Evolutionary conservation across 371 early-diverging fungal genomes (phyloP).

Genomic region (Mortierella sp.): DNA sequence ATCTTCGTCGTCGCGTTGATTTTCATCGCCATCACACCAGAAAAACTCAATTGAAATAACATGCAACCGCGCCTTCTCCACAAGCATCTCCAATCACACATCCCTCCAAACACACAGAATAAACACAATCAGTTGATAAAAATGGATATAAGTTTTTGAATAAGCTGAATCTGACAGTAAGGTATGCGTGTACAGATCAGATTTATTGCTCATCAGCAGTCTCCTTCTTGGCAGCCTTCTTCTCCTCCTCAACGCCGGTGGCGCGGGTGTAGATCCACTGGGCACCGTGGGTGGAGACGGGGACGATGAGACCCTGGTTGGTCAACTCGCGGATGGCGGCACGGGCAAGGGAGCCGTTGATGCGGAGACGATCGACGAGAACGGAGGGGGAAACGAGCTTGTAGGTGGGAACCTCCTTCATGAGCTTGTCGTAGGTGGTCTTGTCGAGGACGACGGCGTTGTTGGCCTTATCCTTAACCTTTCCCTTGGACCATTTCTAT

Average conservation of each 20-base stretch:
- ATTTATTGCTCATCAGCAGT: constrained; percentile 54
- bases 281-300: constrained; percentile 90
- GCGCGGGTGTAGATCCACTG: constrained; percentile 98
- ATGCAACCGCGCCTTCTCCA: background rate
- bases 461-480: constrained; percentile 70
- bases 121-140: too few relatives aligned
- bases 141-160: too few relatives aligned
- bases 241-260: constrained; percentile 81
- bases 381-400: constrained; percentile 98
- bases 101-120: too few relatives aligned
- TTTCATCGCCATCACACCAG: background rate
- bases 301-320: constrained; percentile 92
- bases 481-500: constrained; percentile 72
- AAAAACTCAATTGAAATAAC: background rate
- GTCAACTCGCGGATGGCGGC: constrained; percentile 94
- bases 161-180: background rate
- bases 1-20: background rate
- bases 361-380: constrained; percentile 97
- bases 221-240: constrained; percentile 59
- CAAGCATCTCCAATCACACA: background rate
- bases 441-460: constrained; percentile 69
- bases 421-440: constrained; percentile 57
- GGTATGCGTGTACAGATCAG: background rate
- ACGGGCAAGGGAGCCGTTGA: constrained; percentile 98
- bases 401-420: constrained; percentile 99